phyloP scores from a whole-genome alignment of 805 yeast genomes.

The Starmerella apis region DNA sequence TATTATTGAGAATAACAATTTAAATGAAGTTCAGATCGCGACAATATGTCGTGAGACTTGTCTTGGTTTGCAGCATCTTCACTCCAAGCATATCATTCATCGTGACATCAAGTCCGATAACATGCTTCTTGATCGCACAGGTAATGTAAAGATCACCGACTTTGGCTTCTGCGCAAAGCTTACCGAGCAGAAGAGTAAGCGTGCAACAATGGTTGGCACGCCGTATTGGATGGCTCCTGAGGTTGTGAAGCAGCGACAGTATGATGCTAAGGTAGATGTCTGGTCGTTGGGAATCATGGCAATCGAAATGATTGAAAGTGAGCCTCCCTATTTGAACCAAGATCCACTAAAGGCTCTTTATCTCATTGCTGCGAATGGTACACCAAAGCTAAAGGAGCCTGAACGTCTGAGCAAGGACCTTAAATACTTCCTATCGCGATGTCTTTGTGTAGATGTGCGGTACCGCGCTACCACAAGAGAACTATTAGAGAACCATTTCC shows the following conservation, averaged over 20 bases:
- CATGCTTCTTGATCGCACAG: slow-evolving; percentile 68
- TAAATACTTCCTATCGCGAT: slow-evolving; percentile 76
- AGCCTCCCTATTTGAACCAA: slow-evolving; percentile 73
- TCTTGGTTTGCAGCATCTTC: slow-evolving; percentile 83
- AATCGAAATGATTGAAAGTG: slow-evolving; percentile 78
- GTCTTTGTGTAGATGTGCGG: slow-evolving; percentile 88
- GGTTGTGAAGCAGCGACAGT: slow-evolving; percentile 67
- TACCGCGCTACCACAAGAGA: slow-evolving; percentile 87
- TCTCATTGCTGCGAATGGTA: slow-evolving; percentile 69
- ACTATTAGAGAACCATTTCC: slow-evolving; percentile 60
- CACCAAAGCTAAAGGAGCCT: slow-evolving; percentile 64
- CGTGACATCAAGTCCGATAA: slow-evolving; percentile 96
- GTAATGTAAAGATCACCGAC: slow-evolving; percentile 89
- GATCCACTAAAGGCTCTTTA: slow-evolving; percentile 69
- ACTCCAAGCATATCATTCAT: slow-evolving; percentile 85
- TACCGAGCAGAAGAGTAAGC: slow-evolving; percentile 58
- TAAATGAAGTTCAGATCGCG: slow-evolving; percentile 83
- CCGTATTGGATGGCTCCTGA: slow-evolving; percentile 92
- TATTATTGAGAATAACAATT: slow-evolving; percentile 76
- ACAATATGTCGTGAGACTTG: slow-evolving; percentile 83
- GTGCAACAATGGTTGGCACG: slow-evolving; percentile 81
- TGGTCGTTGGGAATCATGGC: slow-evolving; percentile 83
- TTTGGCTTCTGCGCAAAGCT: slow-evolving; percentile 79
- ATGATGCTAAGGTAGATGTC: slow-evolving; percentile 71
- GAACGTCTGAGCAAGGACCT: slow-evolving; percentile 61